Evolutionary conservation across 306 rosid genomes (phyloP).

Genomic region (Lathyrus tuberosus): DNA sequence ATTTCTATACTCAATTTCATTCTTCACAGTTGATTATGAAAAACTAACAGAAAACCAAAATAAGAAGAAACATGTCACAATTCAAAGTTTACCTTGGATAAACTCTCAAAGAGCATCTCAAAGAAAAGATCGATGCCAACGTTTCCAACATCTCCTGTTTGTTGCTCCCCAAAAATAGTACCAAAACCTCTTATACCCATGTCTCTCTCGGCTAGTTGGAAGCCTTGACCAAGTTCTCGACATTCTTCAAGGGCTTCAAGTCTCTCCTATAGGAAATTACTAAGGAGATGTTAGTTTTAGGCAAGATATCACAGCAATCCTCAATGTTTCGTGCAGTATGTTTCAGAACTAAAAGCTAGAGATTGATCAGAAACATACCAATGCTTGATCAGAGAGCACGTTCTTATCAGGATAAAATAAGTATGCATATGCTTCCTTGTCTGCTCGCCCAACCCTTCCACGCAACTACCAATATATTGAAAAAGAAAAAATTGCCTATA

Average conservation of each 20-base stretch:
- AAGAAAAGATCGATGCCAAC: slow-evolving; percentile 96
- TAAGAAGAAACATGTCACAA: not conserved
- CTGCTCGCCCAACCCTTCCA: slow-evolving; percentile 98
- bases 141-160: slow-evolving; percentile 95
- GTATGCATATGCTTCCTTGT: slow-evolving; percentile 93
- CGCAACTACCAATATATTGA: slow-evolving; percentile 68
- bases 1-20: not conserved
- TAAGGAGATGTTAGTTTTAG: slow-evolving; percentile 38
- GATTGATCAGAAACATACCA: slow-evolving; percentile 58
- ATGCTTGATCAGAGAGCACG: slow-evolving; percentile 58
- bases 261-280: slow-evolving; percentile 70
- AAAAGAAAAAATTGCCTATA: slow-evolving; percentile 6
- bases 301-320: no score
- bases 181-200: slow-evolving; percentile 99
- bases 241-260: slow-evolving; percentile 94
- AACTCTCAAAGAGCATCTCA: slow-evolving; percentile 99
- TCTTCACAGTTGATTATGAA: not conserved
- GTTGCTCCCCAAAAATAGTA: slow-evolving; percentile 92
- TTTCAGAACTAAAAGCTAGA: slow-evolving; percentile 25
- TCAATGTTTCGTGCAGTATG: slow-evolving; percentile 36
- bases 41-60: slow-evolving; percentile 14
- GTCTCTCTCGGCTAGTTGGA: slow-evolving; percentile 95
- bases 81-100: slow-evolving; percentile 71
- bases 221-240: slow-evolving; percentile 95
- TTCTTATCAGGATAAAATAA: slow-evolving; percentile 84